Evolutionary conservation across 2,329 filamentous ascomycete species (phyloP), one percentile per base, ranked within the genome.

Genomic region (Amphichorda felina): DNA sequence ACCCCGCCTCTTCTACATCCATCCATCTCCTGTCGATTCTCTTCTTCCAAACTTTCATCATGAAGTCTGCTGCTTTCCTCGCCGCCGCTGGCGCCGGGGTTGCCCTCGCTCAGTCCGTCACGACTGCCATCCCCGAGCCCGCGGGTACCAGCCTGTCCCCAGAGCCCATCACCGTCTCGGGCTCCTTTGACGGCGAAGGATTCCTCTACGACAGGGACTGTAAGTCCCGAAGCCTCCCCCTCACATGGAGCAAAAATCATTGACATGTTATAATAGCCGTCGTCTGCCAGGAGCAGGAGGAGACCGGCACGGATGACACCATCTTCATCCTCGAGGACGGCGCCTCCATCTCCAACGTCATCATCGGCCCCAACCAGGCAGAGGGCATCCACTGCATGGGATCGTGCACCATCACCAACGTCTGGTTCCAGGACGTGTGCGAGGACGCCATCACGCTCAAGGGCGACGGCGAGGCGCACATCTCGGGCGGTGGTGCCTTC

Each of bases 251-350:
- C n/a, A n/a, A n/a, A n/a, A n/a, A 35, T 29, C 34, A 16, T 28
- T 14, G 11, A 29, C 17, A 30, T 10, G 8, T 30, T 16, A 30
- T 16, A n/a, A n/a, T 10, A 35, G 33, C 11, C 25, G 33, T 35
- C 33, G n/a, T 35, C 17, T 55, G 52, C 34, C 34, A 50, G 25
- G 51, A 39, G 1, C 46, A 54, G 38, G 35, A 14, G 0, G 52
- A 50, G 35, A 50, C 45, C 28, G 48, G 46, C 13, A 41, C 48
- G 27, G 38, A 37, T 15, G 48, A 44, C 35, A 63, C 68, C 31
- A 67, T 72, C 48, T 72, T 72, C 59, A 56, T 66, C 41, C 54
- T 73, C 35, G 56, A 63, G 48, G 54, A 61, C 34, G 68, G 68
- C 21, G 69, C 60, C 21, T 66, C 59, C 18, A 51, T 72, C 19